Conservation (phyloP, 2,329 filamentous ascomycete species). For the Colletotrichum abscissum region DNA sequence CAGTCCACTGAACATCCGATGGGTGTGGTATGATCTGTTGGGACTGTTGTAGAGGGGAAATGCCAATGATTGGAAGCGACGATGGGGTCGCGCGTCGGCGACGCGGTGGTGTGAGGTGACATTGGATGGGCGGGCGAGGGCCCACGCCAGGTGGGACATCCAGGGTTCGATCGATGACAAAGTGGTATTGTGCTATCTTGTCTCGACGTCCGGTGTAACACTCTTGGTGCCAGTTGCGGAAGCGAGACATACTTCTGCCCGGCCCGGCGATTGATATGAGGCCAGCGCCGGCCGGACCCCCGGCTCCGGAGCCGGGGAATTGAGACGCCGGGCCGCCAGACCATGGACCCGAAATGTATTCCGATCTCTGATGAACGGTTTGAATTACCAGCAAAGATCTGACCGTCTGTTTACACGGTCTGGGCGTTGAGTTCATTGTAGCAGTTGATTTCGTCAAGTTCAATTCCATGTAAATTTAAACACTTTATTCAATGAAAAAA, state of each 20-base stretch:
- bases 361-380: not conserved
- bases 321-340: not conserved
- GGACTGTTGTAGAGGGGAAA: not conserved
- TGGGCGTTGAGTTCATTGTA: not conserved
- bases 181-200: not conserved
- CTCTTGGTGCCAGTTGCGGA: not conserved
- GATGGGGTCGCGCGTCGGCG: slow-evolving; percentile 12
- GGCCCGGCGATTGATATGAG: not conserved
- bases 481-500: not conserved
- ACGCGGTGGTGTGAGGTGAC: slow-evolving; percentile 11
- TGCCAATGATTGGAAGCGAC: not conserved
- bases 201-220: not conserved
- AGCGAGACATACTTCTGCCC: not conserved
- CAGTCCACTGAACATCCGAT: not conserved
- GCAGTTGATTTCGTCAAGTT: not conserved
- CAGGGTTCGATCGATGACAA: not conserved
- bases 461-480: not conserved
- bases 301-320: not conserved
- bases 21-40: not conserved
- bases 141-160: slow-evolving; percentile 7
- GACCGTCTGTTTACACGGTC: not conserved
- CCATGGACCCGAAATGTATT: not conserved
- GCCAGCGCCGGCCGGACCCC: not conserved
- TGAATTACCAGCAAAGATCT: not conserved
- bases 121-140: not conserved